Conservation (phyloP, 2,329 filamentous ascomycete genomes). For the Raffaelea ambrosiae region DNA sequence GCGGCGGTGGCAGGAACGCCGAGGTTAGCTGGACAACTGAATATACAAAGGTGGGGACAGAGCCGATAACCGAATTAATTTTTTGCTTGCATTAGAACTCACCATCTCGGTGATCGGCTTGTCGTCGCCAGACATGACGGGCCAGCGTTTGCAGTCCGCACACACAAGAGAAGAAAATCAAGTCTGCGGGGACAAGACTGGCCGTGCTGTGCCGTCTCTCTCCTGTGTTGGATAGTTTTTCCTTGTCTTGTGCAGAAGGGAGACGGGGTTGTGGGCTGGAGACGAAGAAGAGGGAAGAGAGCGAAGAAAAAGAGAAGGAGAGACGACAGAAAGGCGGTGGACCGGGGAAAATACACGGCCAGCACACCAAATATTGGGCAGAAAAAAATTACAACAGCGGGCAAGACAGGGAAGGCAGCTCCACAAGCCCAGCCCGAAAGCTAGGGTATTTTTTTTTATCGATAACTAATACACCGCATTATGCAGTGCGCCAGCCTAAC, state of each 20-base stretch:
- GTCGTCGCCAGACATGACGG: slow-evolving; percentile 15
- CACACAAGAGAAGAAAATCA: too few relatives aligned
- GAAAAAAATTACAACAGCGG: slow-evolving; percentile 1
- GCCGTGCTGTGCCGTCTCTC: not conserved
- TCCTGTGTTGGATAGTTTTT: too few relatives aligned
- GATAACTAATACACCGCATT: too few relatives aligned
- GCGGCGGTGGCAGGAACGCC: not conserved
- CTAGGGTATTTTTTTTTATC: too few relatives aligned
- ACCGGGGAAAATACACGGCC: not conserved
- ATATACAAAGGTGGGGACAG: not conserved
- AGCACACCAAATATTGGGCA: not conserved
- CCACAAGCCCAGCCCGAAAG: too few relatives aligned
- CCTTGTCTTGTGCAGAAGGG: too few relatives aligned
- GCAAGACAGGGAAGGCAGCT: too few relatives aligned
- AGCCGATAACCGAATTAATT: too few relatives aligned
- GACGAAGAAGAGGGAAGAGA: not conserved
- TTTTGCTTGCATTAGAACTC: too few relatives aligned
- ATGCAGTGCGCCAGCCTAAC: too few relatives aligned
- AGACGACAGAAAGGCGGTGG: not conserved
- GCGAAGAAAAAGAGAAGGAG: not conserved
- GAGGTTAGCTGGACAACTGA: not conserved
- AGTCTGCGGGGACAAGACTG: too few relatives aligned
- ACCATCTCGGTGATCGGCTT: slow-evolving; percentile 16
- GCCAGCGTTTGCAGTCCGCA: too few relatives aligned
- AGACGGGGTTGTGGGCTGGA: not conserved